phyloP scores from a whole-genome alignment of 345 rosid genomes.

The Aquilaria sinensis region DNA sequence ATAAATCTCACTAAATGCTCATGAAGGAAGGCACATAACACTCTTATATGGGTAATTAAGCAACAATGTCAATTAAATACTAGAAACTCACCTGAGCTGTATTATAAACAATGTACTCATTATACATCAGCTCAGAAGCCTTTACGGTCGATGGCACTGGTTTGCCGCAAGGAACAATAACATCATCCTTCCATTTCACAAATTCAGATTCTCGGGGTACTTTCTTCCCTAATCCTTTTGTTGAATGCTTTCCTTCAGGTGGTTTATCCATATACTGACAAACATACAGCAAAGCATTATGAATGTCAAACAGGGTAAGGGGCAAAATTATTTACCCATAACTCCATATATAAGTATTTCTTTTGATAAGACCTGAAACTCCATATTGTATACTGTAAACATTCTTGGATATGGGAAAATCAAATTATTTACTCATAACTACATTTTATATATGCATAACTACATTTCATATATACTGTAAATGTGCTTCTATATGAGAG shows the following conservation, averaged over 20 bases:
- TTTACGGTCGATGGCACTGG: slow-evolving; percentile 67
- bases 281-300: slow-evolving; percentile 1
- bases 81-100: slow-evolving; percentile 66
- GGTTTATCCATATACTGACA: slow-evolving; percentile 78
- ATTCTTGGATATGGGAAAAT: too few species aligned
- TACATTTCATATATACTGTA: too few species aligned
- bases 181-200: slow-evolving; percentile 78
- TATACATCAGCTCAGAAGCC: slow-evolving; percentile 87
- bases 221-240: slow-evolving; percentile 90
- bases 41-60: too few species aligned
- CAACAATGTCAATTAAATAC: not conserved
- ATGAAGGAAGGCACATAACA: too few species aligned
- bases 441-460: too few species aligned
- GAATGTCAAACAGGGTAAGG: not conserved
- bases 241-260: slow-evolving; percentile 86
- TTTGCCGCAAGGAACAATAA: slow-evolving; percentile 86
- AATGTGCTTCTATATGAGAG: too few species aligned
- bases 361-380: too few species aligned
- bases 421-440: too few species aligned
- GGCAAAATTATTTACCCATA: not conserved
- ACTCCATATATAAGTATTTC: not conserved
- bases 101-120: slow-evolving; percentile 86
- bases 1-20: too few species aligned
- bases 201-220: slow-evolving; percentile 73
- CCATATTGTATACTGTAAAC: too few species aligned